Conservation (phyloP, 2,329 filamentous ascomycete species). For the Zymoseptoria ardabiliae region DNA sequence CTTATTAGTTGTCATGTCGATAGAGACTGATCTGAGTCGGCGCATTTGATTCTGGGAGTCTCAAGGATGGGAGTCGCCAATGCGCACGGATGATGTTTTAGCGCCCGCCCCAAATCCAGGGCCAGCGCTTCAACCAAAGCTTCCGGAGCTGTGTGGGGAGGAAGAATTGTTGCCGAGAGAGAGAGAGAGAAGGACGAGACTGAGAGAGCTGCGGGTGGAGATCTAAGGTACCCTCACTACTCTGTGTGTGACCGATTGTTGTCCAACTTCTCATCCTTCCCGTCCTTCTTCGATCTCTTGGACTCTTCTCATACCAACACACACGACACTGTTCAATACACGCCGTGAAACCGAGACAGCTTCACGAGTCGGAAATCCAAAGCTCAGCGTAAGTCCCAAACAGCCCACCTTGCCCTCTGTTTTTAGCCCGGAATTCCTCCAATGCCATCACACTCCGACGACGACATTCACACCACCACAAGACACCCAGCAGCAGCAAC, state of each 20-base stretch:
- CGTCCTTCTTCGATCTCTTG: too few relatives aligned
- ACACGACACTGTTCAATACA: background rate
- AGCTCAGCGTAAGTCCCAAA: background rate
- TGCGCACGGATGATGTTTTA: background rate
- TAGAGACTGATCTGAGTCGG: too few relatives aligned
- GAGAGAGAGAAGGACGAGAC: background rate
- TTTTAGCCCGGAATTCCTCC: background rate
- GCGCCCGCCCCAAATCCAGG: background rate
- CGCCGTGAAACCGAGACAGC: background rate
- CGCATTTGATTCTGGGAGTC: background rate
- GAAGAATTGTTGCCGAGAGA: background rate
- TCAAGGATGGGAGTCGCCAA: background rate
- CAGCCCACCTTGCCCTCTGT: background rate
- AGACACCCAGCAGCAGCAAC: background rate
- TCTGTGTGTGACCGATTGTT: background rate
- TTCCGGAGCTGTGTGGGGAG: background rate
- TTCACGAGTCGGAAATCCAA: background rate
- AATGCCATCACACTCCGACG: background rate
- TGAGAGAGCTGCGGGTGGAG: background rate
- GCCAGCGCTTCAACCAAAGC: background rate
- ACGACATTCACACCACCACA: background rate
- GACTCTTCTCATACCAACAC: too few relatives aligned
- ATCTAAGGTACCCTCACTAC: too few relatives aligned
- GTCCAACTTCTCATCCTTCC: too few relatives aligned
- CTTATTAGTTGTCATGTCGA: too few relatives aligned